phyloP scores from a whole-genome alignment of 129 eudicot genomes.

The Sambucus nigra region DNA sequence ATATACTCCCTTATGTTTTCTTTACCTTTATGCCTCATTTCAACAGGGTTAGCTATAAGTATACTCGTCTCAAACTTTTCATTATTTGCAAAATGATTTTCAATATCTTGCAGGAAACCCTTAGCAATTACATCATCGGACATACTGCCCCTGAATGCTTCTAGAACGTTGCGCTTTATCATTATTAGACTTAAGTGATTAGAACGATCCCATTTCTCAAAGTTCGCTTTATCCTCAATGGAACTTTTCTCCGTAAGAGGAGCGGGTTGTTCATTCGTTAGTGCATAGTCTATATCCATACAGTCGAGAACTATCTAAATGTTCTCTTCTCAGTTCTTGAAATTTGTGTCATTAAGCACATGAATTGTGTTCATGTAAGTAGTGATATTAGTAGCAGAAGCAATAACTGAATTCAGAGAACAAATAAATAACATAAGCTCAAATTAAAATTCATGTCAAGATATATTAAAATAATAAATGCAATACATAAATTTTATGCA shows the following conservation, averaged over 20 bases:
- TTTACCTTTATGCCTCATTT: too few relatives aligned
- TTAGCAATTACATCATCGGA: constrained; percentile 1
- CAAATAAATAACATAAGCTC: too few relatives aligned
- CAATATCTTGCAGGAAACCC: not conserved
- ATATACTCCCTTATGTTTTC: too few relatives aligned
- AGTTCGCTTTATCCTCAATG: too few relatives aligned
- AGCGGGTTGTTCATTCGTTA: not conserved
- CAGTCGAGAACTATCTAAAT: not conserved
- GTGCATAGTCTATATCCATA: not conserved
- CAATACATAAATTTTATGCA: not conserved
- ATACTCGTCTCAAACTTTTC: not conserved
- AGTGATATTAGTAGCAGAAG: constrained; percentile 1
- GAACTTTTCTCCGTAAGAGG: too few relatives aligned
- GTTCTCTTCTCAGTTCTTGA: not conserved
- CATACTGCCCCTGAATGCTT: constrained; percentile 2
- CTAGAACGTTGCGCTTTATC: constrained; percentile 1
- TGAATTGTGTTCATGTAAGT: not conserved
- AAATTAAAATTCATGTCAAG: too few relatives aligned
- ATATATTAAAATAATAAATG: not conserved
- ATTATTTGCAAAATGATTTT: not conserved
- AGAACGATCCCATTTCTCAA: not conserved
- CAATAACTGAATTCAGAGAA: too few relatives aligned
- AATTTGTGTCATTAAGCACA: not conserved
- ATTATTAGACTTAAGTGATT: not conserved
- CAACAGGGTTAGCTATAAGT: not conserved